Base-by-base conservation (phyloP, 2,329 filamentous ascomycete genomes). In the Colletotrichum australisinense region DNA sequence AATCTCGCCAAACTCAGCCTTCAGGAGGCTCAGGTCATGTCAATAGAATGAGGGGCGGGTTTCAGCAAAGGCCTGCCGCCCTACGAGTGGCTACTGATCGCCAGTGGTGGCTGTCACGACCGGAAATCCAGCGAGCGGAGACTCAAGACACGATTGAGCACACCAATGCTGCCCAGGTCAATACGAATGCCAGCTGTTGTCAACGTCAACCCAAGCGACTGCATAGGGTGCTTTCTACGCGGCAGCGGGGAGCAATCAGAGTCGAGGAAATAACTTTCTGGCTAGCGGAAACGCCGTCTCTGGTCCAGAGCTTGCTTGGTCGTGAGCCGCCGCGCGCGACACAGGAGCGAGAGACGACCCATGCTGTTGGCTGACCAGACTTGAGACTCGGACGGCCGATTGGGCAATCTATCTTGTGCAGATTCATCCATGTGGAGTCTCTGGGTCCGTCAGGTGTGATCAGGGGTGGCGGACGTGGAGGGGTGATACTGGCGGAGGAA, bases 21-120 rank as follows among this genome's bases (percentile, higher is more conserved):
- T 64, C 71, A 73, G 67, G 67, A 62, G 68, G 32, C 55, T 70
- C 67, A 62, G 60, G 60, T 42, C 38, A 66, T 46, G 56, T 57
- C 55, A 64, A 42, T 65, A 19, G 56, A 22, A 26, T 16, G 60
- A 71, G 46, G 56, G 35, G 35, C 62, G 19, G 60, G 71, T 73
- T 73, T 73, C 70, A 70, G 70, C 35, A 65, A 32, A 30, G 70
- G 19, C 67, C 60, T 49, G 60, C 57, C 28, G 71, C 71, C 67
- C 62, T 70, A 66, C 56, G 49, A 73, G 71, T 73, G 67, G 71
- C 71, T 73, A 56, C 71, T 42, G 67, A 73, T 73, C 71, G 60
- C 26, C 67, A 35, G 38, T 66, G 46, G 55, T 57, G 67, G 60
- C 35, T 65, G 67, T 65, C 70, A 62, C 35, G 28, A 56, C 49